Evolutionary conservation across 345 rosid genomes (phyloP).

Genomic region (Salix suchowensis): DNA sequence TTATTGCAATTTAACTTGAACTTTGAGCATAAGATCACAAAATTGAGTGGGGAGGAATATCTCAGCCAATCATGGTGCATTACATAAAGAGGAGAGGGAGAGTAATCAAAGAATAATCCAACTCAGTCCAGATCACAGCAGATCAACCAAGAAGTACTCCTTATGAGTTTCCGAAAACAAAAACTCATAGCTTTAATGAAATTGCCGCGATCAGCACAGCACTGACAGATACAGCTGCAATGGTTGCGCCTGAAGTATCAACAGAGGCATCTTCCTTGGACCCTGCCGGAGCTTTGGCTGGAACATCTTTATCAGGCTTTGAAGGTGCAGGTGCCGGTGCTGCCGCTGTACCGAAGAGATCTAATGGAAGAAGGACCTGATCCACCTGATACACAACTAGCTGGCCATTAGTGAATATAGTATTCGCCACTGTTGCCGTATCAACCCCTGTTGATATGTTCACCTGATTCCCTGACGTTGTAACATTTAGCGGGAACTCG

Average conservation of each 20-base stretch:
- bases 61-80: not conserved
- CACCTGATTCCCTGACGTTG: conserved; percentile 74
- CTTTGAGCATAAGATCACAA: not conserved
- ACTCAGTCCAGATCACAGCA: conserved; percentile 12
- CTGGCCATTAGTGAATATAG: conserved; percentile 47
- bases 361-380: conserved; percentile 65
- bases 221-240: conserved; percentile 1
- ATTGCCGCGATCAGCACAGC: conserved; percentile 29
- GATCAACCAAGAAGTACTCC: conserved; percentile 7
- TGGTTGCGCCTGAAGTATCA: conserved; percentile 41
- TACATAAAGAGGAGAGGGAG: not conserved
- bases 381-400: conserved; percentile 78
- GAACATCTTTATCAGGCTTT: conserved; percentile 37
- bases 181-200: conserved; percentile 35
- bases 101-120: conserved; percentile 20
- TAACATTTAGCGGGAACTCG: conserved; percentile 64
- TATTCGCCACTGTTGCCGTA: conserved; percentile 56
- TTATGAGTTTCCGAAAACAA: not conserved
- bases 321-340: conserved; percentile 66
- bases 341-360: conserved; percentile 50
- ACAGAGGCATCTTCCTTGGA: conserved; percentile 26
- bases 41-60: not conserved
- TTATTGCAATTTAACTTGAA: not conserved
- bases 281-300: conserved; percentile 43
- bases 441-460: conserved; percentile 75